These are phyloP conservation scores for Mycena sanguinolenta DNA, from an alignment of 768 basidiomycete species.

Conservation along the genomic window DNA sequence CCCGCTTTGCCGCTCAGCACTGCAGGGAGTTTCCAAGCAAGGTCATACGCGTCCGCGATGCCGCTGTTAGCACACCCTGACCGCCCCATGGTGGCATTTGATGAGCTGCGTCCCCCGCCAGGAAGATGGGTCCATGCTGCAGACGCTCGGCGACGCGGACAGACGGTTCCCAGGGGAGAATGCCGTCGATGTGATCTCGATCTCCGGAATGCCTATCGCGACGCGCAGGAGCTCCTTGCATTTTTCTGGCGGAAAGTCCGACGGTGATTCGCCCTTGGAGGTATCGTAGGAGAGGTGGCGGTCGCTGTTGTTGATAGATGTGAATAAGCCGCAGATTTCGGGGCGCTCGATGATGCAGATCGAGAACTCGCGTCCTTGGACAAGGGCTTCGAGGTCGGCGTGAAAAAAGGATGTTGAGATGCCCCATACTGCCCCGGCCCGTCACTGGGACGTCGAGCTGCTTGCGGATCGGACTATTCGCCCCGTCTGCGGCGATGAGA, in stretches of 20 bases:
- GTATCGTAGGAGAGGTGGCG: not conserved
- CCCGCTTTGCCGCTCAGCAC: not conserved
- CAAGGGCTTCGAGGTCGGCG: not conserved
- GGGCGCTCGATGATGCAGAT: not conserved
- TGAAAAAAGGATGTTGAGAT: slow-evolving; percentile 1
- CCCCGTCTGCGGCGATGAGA: not conserved
- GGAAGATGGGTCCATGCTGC: not conserved
- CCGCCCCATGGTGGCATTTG: not conserved
- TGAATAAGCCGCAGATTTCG: not conserved
- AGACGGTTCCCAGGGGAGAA: not conserved
- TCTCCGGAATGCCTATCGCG: not conserved
- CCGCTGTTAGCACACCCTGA: not conserved
- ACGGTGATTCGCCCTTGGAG: not conserved
- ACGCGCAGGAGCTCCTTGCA: not conserved
- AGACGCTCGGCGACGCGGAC: not conserved
- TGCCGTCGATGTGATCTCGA: not conserved
- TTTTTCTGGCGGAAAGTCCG: not conserved
- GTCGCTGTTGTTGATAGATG: not conserved
- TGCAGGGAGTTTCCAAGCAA: not conserved
- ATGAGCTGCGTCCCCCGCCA: not conserved
- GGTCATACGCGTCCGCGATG: not conserved
- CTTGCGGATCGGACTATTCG: not conserved
- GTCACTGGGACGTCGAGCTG: not conserved
- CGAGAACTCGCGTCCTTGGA: not conserved
- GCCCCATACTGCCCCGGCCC: not conserved